Base-by-base conservation (phyloP, 2,329 filamentous ascomycete species). In the Grosmannia clavigera region DNA sequence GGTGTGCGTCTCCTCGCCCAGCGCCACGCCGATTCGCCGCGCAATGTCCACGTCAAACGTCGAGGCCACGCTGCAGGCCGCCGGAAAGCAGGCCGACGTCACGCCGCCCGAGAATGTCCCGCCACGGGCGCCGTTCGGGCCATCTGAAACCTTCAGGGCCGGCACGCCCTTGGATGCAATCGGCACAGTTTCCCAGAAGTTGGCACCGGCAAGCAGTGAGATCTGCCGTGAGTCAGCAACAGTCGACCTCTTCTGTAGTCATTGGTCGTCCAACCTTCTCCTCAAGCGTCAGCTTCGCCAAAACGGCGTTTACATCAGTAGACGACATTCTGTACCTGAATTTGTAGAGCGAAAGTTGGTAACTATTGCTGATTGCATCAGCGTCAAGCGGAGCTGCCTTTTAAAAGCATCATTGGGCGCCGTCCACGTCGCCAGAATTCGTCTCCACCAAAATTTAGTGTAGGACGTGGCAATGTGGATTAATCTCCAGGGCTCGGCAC, bases 41-140 rank as follows among this genome's bases (percentile, higher is more conserved):
- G 91, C 78, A 46, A 92, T 75, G 6, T 85, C 78, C 53, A 81
- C 78, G 68, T 92, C 88, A 85, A 87, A 94, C 29, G 88, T 90
- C 51, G 88, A 86, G 10, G 87, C 88, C 53, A 92, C 78, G 0
- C 86, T 89, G 60, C 89, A 83, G 59, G 87, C 88, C 65, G 87
- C 91, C 10, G 89, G 89, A 64, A 92, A 88, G 54, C 90, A 80
- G n/a, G 88, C 88, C 50, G 88, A 87, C 72, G 81, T 81, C 56
- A 80, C 84, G 29, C 84, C 84, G 51, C 84, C 84, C 57, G 86
- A 85, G 68, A 87, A 87, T 22, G 83, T 80, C 1, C 81, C 83
- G 19, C 85, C 85, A 27, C 85, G 81, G 51, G 85, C 82, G 33
- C 85, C 85, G 69, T 88, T 88, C 2, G 85, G 85, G 0, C 85